Evolutionary conservation across 768 basidiomycete species (phyloP).

Genomic region (Phlegmacium glaucopus): DNA sequence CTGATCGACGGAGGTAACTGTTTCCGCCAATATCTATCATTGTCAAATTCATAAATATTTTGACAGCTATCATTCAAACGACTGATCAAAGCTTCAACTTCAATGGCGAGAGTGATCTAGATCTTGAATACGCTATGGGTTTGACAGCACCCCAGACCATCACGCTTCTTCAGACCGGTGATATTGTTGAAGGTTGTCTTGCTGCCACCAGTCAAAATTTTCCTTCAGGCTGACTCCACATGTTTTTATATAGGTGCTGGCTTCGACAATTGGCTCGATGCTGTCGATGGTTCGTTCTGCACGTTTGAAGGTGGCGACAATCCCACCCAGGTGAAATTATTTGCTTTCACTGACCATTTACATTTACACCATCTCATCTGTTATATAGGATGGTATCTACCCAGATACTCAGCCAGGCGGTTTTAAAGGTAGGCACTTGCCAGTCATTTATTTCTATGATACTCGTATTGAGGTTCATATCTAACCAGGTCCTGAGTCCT

Average conservation of each 20-base stretch:
- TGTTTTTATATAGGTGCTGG: constrained; percentile 32
- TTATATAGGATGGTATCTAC: constrained; percentile 28
- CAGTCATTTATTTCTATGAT: not conserved
- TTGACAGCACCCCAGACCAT: constrained; percentile 38
- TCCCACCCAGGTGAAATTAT: constrained; percentile 25
- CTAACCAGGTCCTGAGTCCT: constrained; percentile 29
- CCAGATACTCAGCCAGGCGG: constrained; percentile 27
- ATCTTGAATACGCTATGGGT: constrained; percentile 54
- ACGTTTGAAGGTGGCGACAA: constrained; percentile 45
- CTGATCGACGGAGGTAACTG: constrained; percentile 18
- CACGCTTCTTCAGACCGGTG: constrained; percentile 43
- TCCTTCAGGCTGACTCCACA: not conserved
- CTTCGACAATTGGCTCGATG: constrained; percentile 48
- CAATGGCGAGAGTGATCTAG: constrained; percentile 57
- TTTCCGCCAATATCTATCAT: not conserved
- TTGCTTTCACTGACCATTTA: not conserved
- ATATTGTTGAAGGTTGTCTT: constrained; percentile 38
- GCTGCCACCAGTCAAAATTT: too few relatives aligned
- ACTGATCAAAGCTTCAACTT: constrained; percentile 35
- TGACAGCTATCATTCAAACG: constrained; percentile 43
- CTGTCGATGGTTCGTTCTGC: too few relatives aligned
- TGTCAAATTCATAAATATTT: constrained; percentile 7
- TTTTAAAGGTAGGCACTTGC: constrained; percentile 23
- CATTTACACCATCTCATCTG: not conserved
- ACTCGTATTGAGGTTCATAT: not conserved